Conservation (phyloP, 257 asterid genomes). For the Lantana camara region DNA sequence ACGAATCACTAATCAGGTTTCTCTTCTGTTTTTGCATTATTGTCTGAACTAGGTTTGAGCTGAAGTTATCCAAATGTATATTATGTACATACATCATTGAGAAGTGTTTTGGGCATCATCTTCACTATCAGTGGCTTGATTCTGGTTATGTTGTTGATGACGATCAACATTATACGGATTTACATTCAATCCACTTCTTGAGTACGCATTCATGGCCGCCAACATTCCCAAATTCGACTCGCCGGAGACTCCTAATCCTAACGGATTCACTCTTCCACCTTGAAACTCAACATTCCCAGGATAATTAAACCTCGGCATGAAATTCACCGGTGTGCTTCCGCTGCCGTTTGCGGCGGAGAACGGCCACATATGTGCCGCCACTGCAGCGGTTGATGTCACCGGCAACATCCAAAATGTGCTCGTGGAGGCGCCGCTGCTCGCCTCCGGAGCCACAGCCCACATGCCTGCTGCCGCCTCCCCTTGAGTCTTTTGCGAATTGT, state of each 20-base stretch:
- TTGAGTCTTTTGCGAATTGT: constrained; percentile 31
- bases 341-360: constrained; percentile 33
- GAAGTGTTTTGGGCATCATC: constrained; percentile 49
- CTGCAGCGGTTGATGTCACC: constrained; percentile 28
- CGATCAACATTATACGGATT: constrained; percentile 35
- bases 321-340: constrained; percentile 43
- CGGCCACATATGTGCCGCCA: constrained; percentile 61
- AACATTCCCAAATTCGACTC: constrained; percentile 71
- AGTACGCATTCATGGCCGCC: constrained; percentile 60
- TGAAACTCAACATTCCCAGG: constrained; percentile 53
- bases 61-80: background rate
- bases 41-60: no score
- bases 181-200: constrained; percentile 45
- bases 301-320: constrained; percentile 59
- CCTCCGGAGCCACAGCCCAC: constrained; percentile 58
- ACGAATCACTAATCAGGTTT: no score
- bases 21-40: no score
- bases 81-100: constrained; percentile 23
- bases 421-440: constrained; percentile 28
- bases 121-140: constrained; percentile 44
- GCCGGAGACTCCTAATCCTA: constrained; percentile 54
- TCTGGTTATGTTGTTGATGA: constrained; percentile 28
- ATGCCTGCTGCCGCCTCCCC: constrained; percentile 54
- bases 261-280: constrained; percentile 38
- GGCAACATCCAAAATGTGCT: constrained; percentile 81